Evolutionary conservation across 495 filamentous ascomycete species (phyloP), one percentile per base, ranked within the genome.

Genomic region (Bombardia bombarda): DNA sequence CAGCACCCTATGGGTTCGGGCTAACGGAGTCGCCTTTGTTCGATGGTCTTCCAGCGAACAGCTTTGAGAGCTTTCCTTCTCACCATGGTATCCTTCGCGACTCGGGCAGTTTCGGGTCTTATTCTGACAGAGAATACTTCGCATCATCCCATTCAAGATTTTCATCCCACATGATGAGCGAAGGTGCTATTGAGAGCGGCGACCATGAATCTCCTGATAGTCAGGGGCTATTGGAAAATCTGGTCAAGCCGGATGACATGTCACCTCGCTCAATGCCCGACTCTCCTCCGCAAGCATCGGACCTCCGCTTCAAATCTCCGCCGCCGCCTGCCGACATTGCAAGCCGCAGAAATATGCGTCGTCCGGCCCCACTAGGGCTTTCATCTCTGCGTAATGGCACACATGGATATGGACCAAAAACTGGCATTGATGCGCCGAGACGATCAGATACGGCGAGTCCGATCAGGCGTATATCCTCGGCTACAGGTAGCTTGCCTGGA

Each of bases 251-350:
- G 1, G 60, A 61, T 24, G 34, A 23, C n/a, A 33, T 55, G 7
- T 64, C 62, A 16, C 57, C 57, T 34, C 36, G 24, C 24, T 57
- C 52, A 12, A 47, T 60, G 28, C 51, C 65, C 7, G 55, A 43
- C 9, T 59, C 62, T 7, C 53, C 54, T 1, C 40, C 47, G 9
- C 42, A 41, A 2, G 14, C 47, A 13, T 39, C 48, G 2, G 45
- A 54, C 17, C 10, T 60, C 34, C 54, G 55, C n/a, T 66, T 73
- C 51, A 66, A 60, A 47, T 70, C 68, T 0, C 70, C 70, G 2
- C 66, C 68, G 7, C 69, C 69, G 21, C 58, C 68, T 1, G 60
- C 65, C 30, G 66, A 74, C 45, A 67, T 74, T 30, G 70, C 70
- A 17, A 59, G 65, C 14, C 62, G 70, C 21, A 58, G 70, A 42